Conservation (phyloP, 805 yeast species). For the Priceomyces castillae region DNA sequence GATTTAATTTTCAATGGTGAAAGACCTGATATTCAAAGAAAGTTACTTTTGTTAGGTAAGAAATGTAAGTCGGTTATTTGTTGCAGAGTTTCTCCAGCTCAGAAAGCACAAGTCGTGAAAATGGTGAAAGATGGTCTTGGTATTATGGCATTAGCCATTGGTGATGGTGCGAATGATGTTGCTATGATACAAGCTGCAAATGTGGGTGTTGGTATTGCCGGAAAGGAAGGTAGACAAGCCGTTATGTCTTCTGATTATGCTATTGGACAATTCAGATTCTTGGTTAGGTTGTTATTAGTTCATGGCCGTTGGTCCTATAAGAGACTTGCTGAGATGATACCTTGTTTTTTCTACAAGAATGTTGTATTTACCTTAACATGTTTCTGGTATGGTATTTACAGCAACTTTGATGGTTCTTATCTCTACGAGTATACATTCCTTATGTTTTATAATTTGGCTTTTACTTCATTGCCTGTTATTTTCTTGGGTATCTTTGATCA, state of each 20-base stretch:
- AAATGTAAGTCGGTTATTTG: constrained; percentile 77
- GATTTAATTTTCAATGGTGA: constrained; percentile 40
- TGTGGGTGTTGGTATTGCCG: constrained; percentile 83
- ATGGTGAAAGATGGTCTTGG: constrained; percentile 61
- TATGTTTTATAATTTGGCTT: constrained; percentile 77
- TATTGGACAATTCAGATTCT: constrained; percentile 71
- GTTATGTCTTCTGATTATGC: constrained; percentile 86
- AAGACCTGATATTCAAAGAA: constrained; percentile 27
- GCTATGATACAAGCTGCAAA: constrained; percentile 88
- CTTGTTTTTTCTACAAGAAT: constrained; percentile 76
- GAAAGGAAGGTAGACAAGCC: constrained; percentile 85
- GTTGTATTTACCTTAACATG: constrained; percentile 68
- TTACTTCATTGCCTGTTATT: constrained; percentile 77
- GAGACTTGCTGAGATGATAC: constrained; percentile 73
- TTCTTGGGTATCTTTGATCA: constrained; percentile 72
- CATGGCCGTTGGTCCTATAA: constrained; percentile 86
- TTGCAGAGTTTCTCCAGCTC: constrained; percentile 82
- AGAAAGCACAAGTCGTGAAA: constrained; percentile 71
- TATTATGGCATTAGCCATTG: constrained; percentile 78
- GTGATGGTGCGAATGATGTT: constrained; percentile 86
- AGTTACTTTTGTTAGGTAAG: constrained; percentile 69
- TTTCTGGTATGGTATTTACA: constrained; percentile 74
- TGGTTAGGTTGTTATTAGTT: constrained; percentile 62
- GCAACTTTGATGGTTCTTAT: constrained; percentile 71
- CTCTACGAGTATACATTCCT: constrained; percentile 74